Conservation (phyloP, 2,329 filamentous ascomycete genomes). For the Cercospora sp. region DNA sequence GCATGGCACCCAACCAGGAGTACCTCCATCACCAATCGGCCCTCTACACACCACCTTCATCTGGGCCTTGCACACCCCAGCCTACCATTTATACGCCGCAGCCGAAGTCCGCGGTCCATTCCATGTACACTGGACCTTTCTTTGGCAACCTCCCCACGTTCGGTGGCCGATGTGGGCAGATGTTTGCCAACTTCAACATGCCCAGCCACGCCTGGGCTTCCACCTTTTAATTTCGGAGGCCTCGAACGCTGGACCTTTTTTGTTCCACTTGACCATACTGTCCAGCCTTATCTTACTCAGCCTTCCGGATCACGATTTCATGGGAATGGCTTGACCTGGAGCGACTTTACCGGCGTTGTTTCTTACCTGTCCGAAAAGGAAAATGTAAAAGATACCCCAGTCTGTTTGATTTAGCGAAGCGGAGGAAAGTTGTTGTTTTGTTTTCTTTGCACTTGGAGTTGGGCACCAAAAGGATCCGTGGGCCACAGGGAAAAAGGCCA, state of each 20-base stretch:
- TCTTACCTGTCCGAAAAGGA: slow-evolving; percentile 15
- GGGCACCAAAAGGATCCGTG: slow-evolving; percentile 10
- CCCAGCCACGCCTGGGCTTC: slow-evolving; percentile 30
- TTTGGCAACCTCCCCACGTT: slow-evolving; percentile 27
- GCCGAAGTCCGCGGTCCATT: slow-evolving; percentile 26
- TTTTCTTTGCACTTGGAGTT: slow-evolving; percentile 15
- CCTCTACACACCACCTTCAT: slow-evolving; percentile 32
- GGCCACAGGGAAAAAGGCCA: slow-evolving; percentile 19
- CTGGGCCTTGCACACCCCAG: slow-evolving; percentile 34
- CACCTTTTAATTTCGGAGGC: slow-evolving; percentile 16
- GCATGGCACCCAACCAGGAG: slow-evolving; percentile 22
- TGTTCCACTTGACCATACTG: slow-evolving; percentile 21
- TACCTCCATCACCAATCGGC: slow-evolving; percentile 12
- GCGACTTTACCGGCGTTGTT: slow-evolving; percentile 15
- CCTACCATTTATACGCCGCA: slow-evolving; percentile 32
- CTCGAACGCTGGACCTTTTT: slow-evolving; percentile 3
- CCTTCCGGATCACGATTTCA: background rate
- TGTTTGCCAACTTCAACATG: slow-evolving; percentile 32
- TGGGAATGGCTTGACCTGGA: background rate
- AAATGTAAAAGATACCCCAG: slow-evolving; percentile 31
- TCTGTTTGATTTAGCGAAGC: slow-evolving; percentile 20
- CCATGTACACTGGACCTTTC: slow-evolving; percentile 25
- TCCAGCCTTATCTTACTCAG: background rate
- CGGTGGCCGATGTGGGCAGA: slow-evolving; percentile 31
- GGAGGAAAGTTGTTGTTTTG: background rate